Conservation (phyloP, 2,329 filamentous ascomycete genomes). For the Scleromitrula shiraiana region DNA sequence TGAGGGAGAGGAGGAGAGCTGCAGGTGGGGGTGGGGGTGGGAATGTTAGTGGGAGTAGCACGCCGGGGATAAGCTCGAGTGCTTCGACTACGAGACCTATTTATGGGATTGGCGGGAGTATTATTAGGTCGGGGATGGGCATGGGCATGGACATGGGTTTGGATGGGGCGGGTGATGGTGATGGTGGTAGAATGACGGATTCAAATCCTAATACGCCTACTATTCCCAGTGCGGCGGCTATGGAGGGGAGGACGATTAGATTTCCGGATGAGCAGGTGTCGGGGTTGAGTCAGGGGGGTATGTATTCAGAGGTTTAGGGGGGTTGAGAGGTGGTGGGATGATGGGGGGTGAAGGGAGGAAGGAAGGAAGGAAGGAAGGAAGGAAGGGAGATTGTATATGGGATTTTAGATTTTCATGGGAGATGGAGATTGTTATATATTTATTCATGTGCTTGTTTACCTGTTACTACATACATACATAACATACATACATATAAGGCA, state of each 20-base stretch:
- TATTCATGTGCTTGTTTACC: too few relatives aligned
- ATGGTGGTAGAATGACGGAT: not conserved
- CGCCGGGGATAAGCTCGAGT: constrained; percentile 1
- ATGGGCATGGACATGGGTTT: not conserved
- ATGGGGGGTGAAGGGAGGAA: too few relatives aligned
- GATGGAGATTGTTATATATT: too few relatives aligned
- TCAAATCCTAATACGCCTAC: not conserved
- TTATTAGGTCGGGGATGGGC: constrained; percentile 12
- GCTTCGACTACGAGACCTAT: constrained; percentile 21
- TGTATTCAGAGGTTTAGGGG: not conserved
- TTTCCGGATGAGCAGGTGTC: constrained; percentile 36
- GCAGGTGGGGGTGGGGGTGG: not conserved
- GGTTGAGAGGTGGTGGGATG: not conserved
- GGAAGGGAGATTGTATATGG: too few relatives aligned
- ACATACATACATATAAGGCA: too few relatives aligned
- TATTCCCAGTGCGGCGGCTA: not conserved
- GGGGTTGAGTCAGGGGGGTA: not conserved
- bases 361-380: too few relatives aligned
- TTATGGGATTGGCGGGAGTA: constrained; percentile 35
- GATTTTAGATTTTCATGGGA: too few relatives aligned
- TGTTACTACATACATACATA: too few relatives aligned
- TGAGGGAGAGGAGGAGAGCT: not conserved
- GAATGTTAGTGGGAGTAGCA: not conserved
- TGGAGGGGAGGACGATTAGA: constrained; percentile 33
- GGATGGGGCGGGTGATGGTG: not conserved